Evolutionary conservation across 257 asterid genomes (phyloP).

Genomic region (Lavandula angustifolia): DNA sequence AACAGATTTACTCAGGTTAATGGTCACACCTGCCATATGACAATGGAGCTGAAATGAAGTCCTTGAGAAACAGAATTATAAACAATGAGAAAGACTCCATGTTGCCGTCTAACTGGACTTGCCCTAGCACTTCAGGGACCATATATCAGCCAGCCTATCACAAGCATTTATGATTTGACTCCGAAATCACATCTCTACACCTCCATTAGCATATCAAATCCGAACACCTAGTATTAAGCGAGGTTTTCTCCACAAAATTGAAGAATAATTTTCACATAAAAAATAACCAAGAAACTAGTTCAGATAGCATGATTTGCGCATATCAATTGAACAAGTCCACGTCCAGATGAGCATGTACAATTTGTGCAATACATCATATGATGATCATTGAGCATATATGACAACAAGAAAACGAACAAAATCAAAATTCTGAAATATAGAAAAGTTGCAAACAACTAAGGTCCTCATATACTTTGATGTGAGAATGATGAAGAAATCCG

Average conservation of each 20-base stretch:
- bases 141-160: conserved; percentile 24
- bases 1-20: background rate
- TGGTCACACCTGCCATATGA: conserved; percentile 13
- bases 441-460: background rate
- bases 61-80: conserved; percentile 13
- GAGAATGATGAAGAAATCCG: background rate
- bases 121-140: conserved; percentile 48
- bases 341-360: conserved; percentile 13
- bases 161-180: conserved; percentile 23
- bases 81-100: conserved; percentile 33
- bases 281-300: conserved; percentile 12
- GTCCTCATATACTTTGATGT: background rate
- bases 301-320: conserved; percentile 6
- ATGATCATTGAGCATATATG: background rate
- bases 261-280: conserved; percentile 21
- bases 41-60: conserved; percentile 24
- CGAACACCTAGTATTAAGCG: conserved; percentile 64
- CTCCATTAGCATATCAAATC: conserved; percentile 75
- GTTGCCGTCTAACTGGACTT: conserved; percentile 45
- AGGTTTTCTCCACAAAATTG: conserved; percentile 61
- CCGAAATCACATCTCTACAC: conserved; percentile 40
- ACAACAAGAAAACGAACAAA: conserved; percentile 11
- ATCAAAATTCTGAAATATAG: background rate
- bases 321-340: conserved; percentile 4
- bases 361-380: background rate